phyloP scores from a whole-genome alignment of 202 grass and related monocot species.

The Digitaria exilis region DNA sequence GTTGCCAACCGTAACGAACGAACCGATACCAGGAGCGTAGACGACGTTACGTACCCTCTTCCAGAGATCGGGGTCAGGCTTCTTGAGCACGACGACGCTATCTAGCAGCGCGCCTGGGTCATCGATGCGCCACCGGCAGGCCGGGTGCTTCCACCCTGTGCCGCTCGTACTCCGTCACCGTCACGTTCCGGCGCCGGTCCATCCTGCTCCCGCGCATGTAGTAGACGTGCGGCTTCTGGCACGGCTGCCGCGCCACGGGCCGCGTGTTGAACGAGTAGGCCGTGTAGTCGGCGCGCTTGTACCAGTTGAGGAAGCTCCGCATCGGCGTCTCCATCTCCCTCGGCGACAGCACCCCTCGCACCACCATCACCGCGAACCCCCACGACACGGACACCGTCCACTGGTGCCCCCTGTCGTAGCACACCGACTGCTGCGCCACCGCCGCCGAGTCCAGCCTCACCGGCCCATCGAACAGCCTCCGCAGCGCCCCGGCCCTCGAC shows the following conservation, averaged over 20 bases:
- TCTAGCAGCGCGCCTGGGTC: constrained; percentile 54
- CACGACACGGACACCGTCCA: constrained; percentile 96
- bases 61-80: constrained; percentile 72
- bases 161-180: constrained; percentile 80
- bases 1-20: not conserved
- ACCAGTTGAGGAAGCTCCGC: constrained; percentile 91
- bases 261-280: constrained; percentile 92
- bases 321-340: constrained; percentile 87
- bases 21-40: too few relatives aligned
- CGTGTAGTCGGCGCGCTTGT: constrained; percentile 79
- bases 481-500: constrained; percentile 57
- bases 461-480: constrained; percentile 72
- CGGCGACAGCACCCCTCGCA: constrained; percentile 81
- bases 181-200: constrained; percentile 55
- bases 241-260: constrained; percentile 78
- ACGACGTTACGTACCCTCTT: constrained; percentile 38
- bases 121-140: constrained; percentile 64
- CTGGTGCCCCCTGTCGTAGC: constrained; percentile 64
- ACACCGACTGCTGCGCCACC: constrained; percentile 91
- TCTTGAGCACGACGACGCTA: constrained; percentile 72
- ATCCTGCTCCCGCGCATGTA: constrained; percentile 64
- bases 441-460: constrained; percentile 79
- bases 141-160: constrained; percentile 54
- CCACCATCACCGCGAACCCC: constrained; percentile 78
- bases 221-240: constrained; percentile 86